Percentiles rank a stretch among this genome's conserved stretches.
Conservation (phyloP, 345 rosid genomes). For the Trapa bicornis region DNA sequence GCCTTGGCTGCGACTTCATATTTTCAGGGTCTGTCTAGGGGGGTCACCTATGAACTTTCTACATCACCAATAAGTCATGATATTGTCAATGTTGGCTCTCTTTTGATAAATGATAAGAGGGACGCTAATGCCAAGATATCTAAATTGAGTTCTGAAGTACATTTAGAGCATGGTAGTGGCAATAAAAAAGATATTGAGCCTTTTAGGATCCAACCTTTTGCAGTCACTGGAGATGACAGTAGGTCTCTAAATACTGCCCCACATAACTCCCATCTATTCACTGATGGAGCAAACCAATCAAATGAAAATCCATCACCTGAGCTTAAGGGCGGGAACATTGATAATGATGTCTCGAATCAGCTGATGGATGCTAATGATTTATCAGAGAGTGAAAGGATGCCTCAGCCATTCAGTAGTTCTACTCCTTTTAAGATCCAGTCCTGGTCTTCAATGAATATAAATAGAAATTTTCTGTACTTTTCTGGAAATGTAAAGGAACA, state of each 20-base stretch:
- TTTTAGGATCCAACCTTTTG: conserved; percentile 9
- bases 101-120: conserved; percentile 27
- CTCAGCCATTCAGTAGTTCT: conserved; percentile 15
- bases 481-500: conserved; percentile 27
- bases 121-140: conserved; percentile 14
- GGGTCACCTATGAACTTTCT: conserved; percentile 27
- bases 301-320: conserved; percentile 20
- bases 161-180: conserved; percentile 15
- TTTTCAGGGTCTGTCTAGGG: conserved; percentile 40
- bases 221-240: conserved; percentile 13
- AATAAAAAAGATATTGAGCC: conserved; percentile 20
- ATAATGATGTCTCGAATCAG: conserved; percentile 18
- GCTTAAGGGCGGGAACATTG: conserved; percentile 17
- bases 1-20: conserved; percentile 57
- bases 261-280: neutral
- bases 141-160: conserved; percentile 14
- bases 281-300: conserved; percentile 19
- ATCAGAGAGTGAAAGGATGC: conserved; percentile 21
- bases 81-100: conserved; percentile 25
- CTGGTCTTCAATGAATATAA: conserved; percentile 19
- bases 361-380: conserved; percentile 13
- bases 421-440: conserved; percentile 25
- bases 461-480: conserved; percentile 15
- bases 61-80: conserved; percentile 26
- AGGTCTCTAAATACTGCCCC: conserved; percentile 16